Evolutionary conservation across 805 yeast genomes (phyloP).

Genomic region (Saccharomycopsis fermentans): DNA sequence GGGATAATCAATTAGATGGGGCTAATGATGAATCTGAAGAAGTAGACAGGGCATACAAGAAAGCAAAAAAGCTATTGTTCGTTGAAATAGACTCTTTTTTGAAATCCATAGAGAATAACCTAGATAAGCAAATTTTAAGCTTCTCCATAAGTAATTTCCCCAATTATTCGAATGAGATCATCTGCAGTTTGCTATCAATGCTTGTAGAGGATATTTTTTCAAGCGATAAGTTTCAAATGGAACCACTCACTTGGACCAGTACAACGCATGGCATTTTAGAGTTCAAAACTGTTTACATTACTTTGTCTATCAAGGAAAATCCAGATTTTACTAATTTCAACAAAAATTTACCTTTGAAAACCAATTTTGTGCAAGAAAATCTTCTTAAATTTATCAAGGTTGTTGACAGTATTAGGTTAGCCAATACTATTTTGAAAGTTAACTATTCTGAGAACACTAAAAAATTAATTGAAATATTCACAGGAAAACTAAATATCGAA

Average conservation of each 20-base stretch:
- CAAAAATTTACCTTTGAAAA: background rate
- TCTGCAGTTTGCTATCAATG: background rate
- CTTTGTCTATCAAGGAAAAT: background rate
- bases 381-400: background rate
- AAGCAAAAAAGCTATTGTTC: conserved; percentile 1
- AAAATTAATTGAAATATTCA: background rate
- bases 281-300: background rate
- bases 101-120: background rate
- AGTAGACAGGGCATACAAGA: background rate
- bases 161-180: conserved; percentile 1
- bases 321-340: background rate
- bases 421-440: background rate
- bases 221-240: background rate
- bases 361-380: background rate
- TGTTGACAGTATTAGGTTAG: background rate
- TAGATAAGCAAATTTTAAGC: conserved; percentile 12
- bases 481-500: background rate
- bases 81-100: conserved; percentile 3
- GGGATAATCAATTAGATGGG: background rate
- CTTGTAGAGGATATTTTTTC: background rate
- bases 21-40: background rate
- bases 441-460: background rate
- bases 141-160: conserved; percentile 11
- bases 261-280: background rate
- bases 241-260: background rate